Evolutionary conservation across 2,329 filamentous ascomycete species (phyloP).

Genomic region (Aureobasidium sp.): DNA sequence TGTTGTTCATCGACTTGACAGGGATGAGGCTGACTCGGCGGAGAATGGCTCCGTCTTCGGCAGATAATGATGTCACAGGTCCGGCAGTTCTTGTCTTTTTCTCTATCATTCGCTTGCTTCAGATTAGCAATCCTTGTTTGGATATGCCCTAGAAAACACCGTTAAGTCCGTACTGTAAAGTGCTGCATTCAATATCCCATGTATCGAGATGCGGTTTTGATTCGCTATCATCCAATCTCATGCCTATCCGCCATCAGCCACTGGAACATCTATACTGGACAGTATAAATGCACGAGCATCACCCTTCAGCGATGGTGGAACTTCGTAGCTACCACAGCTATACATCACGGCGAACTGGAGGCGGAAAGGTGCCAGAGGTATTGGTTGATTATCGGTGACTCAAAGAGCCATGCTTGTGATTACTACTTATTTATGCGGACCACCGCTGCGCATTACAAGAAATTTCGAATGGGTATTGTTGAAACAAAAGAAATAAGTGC

Average conservation of each 20-base stretch:
- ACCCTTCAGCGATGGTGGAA: background rate
- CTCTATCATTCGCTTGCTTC: background rate
- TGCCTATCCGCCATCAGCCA: too few species aligned
- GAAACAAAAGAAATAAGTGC: background rate
- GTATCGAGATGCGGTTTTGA: background rate
- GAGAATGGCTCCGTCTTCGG: background rate
- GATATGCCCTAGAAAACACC: background rate
- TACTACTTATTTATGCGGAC: background rate
- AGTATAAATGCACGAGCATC: background rate
- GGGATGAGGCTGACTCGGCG: background rate
- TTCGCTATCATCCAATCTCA: background rate
- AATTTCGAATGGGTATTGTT: conserved; percentile 6
- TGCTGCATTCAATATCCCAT: background rate
- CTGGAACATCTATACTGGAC: background rate
- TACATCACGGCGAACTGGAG: background rate
- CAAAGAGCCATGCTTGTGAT: background rate
- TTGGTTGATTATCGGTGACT: background rate
- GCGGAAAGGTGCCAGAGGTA: background rate
- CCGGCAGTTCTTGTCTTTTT: background rate
- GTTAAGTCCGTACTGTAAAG: background rate
- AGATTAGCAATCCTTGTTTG: conserved; percentile 3
- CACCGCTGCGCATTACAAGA: background rate
- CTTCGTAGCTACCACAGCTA: background rate
- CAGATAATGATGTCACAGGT: background rate
- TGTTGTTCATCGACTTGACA: background rate